Evolutionary conservation across 1,284 basidiomycete genomes (phyloP).

Genomic region (Nidula niveotomentosa): DNA sequence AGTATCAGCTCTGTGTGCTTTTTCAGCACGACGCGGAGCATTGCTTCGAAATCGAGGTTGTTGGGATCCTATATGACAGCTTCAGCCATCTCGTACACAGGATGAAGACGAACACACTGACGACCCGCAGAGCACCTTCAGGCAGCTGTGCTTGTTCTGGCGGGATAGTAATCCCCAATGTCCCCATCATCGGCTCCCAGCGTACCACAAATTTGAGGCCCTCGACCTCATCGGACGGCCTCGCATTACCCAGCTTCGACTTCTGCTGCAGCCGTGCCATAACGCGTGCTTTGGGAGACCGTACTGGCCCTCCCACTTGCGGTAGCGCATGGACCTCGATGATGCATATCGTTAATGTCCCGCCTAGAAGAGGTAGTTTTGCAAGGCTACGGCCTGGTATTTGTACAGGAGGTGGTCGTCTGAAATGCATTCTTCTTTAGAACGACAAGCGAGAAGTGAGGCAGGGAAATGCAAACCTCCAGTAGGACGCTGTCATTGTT

Average conservation of each 20-base stretch:
- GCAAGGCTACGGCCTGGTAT: slow-evolving; percentile 36
- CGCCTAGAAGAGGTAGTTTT: slow-evolving; percentile 58
- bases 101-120: slow-evolving; percentile 34
- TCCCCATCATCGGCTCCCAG: slow-evolving; percentile 67
- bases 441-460: slow-evolving; percentile 1
- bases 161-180: slow-evolving; percentile 54
- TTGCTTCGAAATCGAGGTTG: slow-evolving; percentile 67
- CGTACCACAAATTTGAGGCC: slow-evolving; percentile 55
- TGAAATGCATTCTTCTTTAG: slow-evolving; percentile 15
- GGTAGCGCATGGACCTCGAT: slow-evolving; percentile 34
- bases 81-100: background rate
- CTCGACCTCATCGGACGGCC: slow-evolving; percentile 73
- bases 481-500: slow-evolving; percentile 68
- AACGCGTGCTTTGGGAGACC: slow-evolving; percentile 51
- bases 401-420: slow-evolving; percentile 43
- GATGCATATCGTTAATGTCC: slow-evolving; percentile 45
- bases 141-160: slow-evolving; percentile 37
- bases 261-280: slow-evolving; percentile 62
- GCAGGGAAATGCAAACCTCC: slow-evolving; percentile 69
- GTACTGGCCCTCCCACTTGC: slow-evolving; percentile 37
- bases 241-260: slow-evolving; percentile 49
- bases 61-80: slow-evolving; percentile 50
- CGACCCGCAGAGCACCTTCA: slow-evolving; percentile 38
- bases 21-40: slow-evolving; percentile 58
- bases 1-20: slow-evolving; percentile 64